These are phyloP conservation scores for Solanum chaucha DNA, from an alignment of 257 asterid genomes.

Conservation along the genomic window DNA sequence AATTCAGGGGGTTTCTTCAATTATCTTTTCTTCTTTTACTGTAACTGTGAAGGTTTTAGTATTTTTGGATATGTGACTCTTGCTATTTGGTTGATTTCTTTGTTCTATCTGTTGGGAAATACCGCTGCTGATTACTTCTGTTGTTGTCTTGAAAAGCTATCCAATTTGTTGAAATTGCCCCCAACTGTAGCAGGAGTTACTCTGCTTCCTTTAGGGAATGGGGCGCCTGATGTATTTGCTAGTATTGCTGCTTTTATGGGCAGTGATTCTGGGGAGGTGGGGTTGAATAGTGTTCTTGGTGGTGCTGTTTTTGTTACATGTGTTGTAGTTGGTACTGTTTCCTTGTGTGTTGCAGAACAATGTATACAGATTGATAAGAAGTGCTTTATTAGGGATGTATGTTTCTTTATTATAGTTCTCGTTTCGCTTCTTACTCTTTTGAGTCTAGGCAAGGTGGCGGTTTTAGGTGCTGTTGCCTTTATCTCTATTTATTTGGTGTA, in stretches of 20 bases:
- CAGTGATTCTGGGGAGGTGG: slow-evolving; percentile 59
- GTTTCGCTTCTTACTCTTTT: slow-evolving; percentile 32
- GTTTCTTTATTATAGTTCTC: slow-evolving; percentile 41
- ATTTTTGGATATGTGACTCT: slow-evolving; percentile 38
- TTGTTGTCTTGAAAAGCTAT: slow-evolving; percentile 51
- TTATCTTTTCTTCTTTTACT: slow-evolving; percentile 59
- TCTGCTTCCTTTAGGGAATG: slow-evolving; percentile 77
- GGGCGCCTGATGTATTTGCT: slow-evolving; percentile 87
- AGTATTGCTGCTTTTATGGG: slow-evolving; percentile 76
- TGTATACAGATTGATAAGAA: slow-evolving; percentile 52
- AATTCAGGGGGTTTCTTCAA: slow-evolving; percentile 55
- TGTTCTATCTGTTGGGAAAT: slow-evolving; percentile 77
- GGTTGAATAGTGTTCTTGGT: slow-evolving; percentile 77
- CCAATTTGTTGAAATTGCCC: slow-evolving; percentile 39
- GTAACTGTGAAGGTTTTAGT: slow-evolving; percentile 30
- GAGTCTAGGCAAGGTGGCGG: slow-evolving; percentile 45
- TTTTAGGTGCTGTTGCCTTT: slow-evolving; percentile 51
- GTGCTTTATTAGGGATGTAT: slow-evolving; percentile 64
- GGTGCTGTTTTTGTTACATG: slow-evolving; percentile 78
- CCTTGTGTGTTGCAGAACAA: slow-evolving; percentile 38
- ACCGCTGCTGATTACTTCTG: slow-evolving; percentile 85
- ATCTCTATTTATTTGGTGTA: slow-evolving; percentile 48
- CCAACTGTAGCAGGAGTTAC: slow-evolving; percentile 89
- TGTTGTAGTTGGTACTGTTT: slow-evolving; percentile 59
- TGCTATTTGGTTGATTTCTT: slow-evolving; percentile 46